Evolutionary conservation across 768 basidiomycete species (phyloP), one percentile per base, ranked within the genome.

Genomic region (Amanita pseudoporphyria): DNA sequence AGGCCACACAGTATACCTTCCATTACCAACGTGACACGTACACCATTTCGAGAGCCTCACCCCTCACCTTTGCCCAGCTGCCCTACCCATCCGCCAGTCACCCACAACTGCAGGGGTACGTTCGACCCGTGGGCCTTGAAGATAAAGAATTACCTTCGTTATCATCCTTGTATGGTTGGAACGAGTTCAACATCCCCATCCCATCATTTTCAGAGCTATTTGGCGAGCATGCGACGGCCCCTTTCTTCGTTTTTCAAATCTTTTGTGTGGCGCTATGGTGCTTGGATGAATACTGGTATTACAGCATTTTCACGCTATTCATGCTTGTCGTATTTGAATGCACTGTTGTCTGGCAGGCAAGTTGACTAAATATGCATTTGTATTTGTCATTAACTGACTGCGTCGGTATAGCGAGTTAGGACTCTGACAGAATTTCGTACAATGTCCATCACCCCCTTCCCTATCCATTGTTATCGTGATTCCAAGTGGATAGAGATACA

Each of bases 291-390:
- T 99, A 98, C 64, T 97, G 93, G 94, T 97, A 96, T 64, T 99
- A 97, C 73, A 87, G 87, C 49, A 65, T 99, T 35, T 99, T 99
- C 70, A 98, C 96, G 1, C 73, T 94, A 21, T 97, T 99, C 78
- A 99, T 99, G 96, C 74, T 99, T 31, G 70, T 99, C 41, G 86
- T 96, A 54, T 99, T 99, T 62, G 96, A 99, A 68, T 98, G 94
- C 67, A 98, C 96, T 1, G 93, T 96, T 19, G 95, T 98, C 26
- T 98, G 88, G 82, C 96, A 98, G 84, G 92, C 89, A 56, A 44
- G 82, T 65, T 39, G 5, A 35, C 9, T 3, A 46, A 1, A 14
- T 52, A 31, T 3, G 12, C 37, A 18, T 13, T 35, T 21, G 3
- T 18, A 28, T 6, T 22, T 33, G 9, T 18, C 31, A 16, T 33